Evolutionary conservation across 2,329 filamentous ascomycete species (phyloP).

Genomic region (Daldinia sp.): DNA sequence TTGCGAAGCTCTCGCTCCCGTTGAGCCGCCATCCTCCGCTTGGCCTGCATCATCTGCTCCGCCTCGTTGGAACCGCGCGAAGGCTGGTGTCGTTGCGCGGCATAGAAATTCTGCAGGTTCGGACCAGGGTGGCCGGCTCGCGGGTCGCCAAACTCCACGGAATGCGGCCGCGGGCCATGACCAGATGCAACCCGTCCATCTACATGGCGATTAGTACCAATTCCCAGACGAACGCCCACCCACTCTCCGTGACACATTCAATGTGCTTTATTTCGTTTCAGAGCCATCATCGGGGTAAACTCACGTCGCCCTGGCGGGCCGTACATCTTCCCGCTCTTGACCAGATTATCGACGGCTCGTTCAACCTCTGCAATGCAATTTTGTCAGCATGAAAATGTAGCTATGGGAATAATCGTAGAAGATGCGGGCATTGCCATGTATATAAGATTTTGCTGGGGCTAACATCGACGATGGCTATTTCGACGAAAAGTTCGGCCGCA

Average conservation of each 20-base stretch:
- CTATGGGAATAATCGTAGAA: background rate
- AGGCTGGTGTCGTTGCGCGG: constrained; percentile 90
- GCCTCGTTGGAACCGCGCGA: constrained; percentile 87
- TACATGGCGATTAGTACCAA: constrained; percentile 55
- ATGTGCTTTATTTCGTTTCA: constrained; percentile 41
- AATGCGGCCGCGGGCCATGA: constrained; percentile 79
- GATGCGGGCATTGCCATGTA: background rate
- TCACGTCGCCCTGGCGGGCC: constrained; percentile 81
- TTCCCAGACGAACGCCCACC: constrained; percentile 46
- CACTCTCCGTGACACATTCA: constrained; percentile 37
- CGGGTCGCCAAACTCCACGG: constrained; percentile 82
- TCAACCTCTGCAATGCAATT: constrained; percentile 80
- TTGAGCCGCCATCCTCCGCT: constrained; percentile 98
- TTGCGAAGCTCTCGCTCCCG: constrained; percentile 99
- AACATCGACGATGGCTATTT: constrained; percentile 3
- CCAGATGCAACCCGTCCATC: constrained; percentile 77
- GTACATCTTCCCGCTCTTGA: constrained; percentile 97
- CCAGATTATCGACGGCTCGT: constrained; percentile 91
- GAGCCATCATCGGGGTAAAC: constrained; percentile 73
- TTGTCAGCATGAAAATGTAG: constrained; percentile 46
- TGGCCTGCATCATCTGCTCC: constrained; percentile 99
- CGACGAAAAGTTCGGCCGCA: constrained; percentile 20
- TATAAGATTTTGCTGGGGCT: constrained; percentile 10
- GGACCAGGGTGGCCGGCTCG: constrained; percentile 78
- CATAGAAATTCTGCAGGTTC: constrained; percentile 94